A percentile compares a stretch with the other conserved stretches of the same genome.
Conservation (phyloP, 176 grass and related monocot genomes). For the Melocanna baccifera region DNA sequence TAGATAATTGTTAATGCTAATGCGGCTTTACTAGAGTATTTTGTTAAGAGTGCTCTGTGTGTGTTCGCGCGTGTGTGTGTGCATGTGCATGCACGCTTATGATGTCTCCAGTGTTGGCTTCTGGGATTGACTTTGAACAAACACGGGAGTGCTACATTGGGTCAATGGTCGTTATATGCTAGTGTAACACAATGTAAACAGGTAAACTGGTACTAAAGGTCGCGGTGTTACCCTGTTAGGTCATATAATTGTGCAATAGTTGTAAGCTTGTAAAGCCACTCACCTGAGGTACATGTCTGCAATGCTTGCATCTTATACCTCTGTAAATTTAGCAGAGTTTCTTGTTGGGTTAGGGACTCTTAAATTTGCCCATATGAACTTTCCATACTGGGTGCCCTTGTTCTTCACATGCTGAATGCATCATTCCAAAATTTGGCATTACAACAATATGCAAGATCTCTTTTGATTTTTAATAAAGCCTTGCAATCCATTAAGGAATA, state of each 20-base stretch:
- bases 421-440: neutral
- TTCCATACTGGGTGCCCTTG: neutral
- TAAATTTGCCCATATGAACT: neutral
- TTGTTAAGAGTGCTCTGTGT: neutral
- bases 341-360: neutral
- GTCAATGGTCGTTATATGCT: no score
- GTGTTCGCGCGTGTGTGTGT: no score
- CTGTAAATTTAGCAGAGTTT: neutral
- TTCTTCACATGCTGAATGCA: neutral
- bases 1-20: neutral
- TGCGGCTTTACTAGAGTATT: neutral
- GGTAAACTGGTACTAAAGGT: no score
- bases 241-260: neutral
- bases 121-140: no score
- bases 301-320: neutral
- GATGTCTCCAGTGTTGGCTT: no score
- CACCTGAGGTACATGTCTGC: neutral
- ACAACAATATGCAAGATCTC: neutral
- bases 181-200: no score
- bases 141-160: no score
- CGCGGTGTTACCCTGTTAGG: no score
- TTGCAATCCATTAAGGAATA: neutral
- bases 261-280: neutral
- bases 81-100: no score
- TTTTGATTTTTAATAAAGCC: neutral